These are phyloP conservation scores for Zizania palustris DNA, from an alignment of 202 grass and related monocot genomes.

Conservation along the genomic window DNA sequence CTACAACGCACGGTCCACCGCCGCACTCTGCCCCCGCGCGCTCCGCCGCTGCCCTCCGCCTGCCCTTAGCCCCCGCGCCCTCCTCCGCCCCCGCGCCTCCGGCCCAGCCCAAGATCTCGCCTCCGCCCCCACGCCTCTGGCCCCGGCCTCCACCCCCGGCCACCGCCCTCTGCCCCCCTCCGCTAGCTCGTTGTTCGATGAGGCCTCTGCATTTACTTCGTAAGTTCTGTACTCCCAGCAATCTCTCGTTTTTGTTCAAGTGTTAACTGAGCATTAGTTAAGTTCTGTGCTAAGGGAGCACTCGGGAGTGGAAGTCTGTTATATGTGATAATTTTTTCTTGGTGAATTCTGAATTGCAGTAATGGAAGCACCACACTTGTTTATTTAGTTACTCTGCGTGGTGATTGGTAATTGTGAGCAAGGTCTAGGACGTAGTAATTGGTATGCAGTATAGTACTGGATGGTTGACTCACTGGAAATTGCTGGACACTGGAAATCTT, in stretches of 20 bases:
- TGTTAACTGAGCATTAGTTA: background rate
- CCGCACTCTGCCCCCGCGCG: too few relatives aligned
- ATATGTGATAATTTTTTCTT: background rate
- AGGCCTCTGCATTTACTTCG: background rate
- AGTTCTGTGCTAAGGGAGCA: background rate
- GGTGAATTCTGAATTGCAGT: background rate
- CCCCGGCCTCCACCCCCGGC: too few relatives aligned
- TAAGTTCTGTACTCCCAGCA: background rate
- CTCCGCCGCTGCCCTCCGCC: too few relatives aligned
- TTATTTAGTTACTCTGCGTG: background rate
- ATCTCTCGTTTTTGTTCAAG: background rate
- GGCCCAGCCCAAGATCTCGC: too few relatives aligned
- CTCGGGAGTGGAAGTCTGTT: background rate
- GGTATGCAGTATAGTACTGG: constrained; percentile 25
- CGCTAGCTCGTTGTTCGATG: constrained; percentile 15
- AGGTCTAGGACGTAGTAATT: constrained; percentile 24
- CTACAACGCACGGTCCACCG: too few relatives aligned
- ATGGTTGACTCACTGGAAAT: background rate
- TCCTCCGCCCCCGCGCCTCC: too few relatives aligned
- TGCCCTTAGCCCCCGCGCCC: too few relatives aligned
- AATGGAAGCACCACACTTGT: background rate
- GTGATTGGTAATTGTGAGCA: constrained; percentile 30
- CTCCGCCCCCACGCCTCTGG: too few relatives aligned
- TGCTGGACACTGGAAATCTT: too few relatives aligned
- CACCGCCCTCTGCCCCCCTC: too few relatives aligned